A percentile compares a stretch with the other conserved stretches of the same genome.
Evolutionary conservation across 2,329 filamentous ascomycete genomes (phyloP).

Genomic region (Microascus cirrosus): DNA sequence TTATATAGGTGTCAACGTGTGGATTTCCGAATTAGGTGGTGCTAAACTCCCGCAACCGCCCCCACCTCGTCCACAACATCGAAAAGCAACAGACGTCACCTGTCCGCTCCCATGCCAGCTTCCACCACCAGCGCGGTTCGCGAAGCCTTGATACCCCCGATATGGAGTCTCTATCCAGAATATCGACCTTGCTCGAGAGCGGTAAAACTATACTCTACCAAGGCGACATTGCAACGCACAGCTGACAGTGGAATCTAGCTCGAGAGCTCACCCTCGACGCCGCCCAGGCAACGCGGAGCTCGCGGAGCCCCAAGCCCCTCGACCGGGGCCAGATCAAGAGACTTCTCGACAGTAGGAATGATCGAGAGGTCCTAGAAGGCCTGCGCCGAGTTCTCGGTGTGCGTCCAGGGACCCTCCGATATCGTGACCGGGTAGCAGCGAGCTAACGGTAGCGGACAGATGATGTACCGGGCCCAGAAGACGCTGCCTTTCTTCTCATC

Average conservation of each 20-base stretch:
- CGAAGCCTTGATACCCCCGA: background rate
- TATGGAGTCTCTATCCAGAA: constrained; percentile 95
- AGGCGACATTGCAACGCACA: background rate
- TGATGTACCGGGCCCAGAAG: constrained; percentile 88
- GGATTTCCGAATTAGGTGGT: background rate
- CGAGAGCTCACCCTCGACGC: constrained; percentile 96
- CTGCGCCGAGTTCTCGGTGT: constrained; percentile 81
- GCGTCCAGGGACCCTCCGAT: constrained; percentile 20
- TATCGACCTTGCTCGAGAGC: constrained; percentile 89
- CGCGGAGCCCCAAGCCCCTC: constrained; percentile 51
- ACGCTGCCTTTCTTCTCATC: constrained; percentile 93
- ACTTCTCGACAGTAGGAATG: constrained; percentile 84
- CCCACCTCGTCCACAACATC: background rate
- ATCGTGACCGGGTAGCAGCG: background rate
- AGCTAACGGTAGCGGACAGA: constrained; percentile 36
- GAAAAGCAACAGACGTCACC: background rate
- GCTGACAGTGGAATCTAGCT: constrained; percentile 39
- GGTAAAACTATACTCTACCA: constrained; percentile 41
- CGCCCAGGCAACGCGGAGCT: constrained; percentile 70
- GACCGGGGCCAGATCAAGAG: constrained; percentile 85
- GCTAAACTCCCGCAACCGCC: background rate
- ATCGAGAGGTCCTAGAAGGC: constrained; percentile 86
- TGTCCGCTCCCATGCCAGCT: background rate
- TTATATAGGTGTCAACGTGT: background rate
- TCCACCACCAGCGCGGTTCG: background rate